A percentile compares a stretch with the other conserved stretches of the same genome.
These are phyloP conservation scores for Avena atlantica DNA, from an alignment of 176 grass and related monocot species.

Conservation along the genomic window DNA sequence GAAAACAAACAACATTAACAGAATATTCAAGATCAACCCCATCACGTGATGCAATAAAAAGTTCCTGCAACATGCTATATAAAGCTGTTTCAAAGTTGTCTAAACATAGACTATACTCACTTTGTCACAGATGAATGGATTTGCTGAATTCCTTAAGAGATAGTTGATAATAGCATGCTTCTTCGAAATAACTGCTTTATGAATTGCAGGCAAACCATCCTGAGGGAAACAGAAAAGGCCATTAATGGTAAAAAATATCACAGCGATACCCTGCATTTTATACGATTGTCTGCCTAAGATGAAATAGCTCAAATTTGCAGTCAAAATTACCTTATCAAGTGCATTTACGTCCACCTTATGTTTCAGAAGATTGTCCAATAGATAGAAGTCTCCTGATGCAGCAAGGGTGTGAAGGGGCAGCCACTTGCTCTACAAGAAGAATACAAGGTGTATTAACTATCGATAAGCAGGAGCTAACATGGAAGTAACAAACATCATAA, in stretches of 20 bases:
- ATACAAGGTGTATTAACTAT: neutral
- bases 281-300: neutral
- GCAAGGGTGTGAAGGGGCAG: conserved; percentile 78
- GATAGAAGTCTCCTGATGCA: conserved; percentile 92
- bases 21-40: conserved; percentile 2
- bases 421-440: conserved; percentile 81
- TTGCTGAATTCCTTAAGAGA: conserved; percentile 93
- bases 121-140: conserved; percentile 83
- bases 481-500: conserved; percentile 20
- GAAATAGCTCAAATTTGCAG: conserved; percentile 7
- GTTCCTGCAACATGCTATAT: neutral
- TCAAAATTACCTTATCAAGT: conserved; percentile 73
- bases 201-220: conserved; percentile 82
- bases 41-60: neutral
- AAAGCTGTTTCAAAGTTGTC: neutral
- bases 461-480: conserved; percentile 26
- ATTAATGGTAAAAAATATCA: conserved; percentile 14
- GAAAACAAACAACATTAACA: neutral
- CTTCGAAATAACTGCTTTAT: conserved; percentile 92
- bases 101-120: conserved; percentile 55
- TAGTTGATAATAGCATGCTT: conserved; percentile 92
- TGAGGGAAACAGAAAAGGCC: conserved; percentile 37
- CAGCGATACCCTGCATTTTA: conserved; percentile 3
- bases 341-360: conserved; percentile 81
- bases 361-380: conserved; percentile 81